phyloP scores from a whole-genome alignment of 352 stramenopile species.

The Phytophthora meadii region DNA sequence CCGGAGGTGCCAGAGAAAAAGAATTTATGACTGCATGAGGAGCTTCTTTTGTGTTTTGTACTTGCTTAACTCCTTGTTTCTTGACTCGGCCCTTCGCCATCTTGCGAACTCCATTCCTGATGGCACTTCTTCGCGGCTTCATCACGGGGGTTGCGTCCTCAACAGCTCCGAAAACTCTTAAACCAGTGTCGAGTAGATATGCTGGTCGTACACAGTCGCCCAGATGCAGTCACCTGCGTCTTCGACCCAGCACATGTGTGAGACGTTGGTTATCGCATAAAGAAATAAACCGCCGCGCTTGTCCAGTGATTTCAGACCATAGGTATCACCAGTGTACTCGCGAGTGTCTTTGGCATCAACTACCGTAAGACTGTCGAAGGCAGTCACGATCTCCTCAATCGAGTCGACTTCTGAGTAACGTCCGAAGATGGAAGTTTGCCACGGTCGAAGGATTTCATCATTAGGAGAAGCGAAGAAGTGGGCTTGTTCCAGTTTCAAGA shows the following conservation, averaged over 20 bases:
- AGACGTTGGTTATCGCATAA: constrained; percentile 26
- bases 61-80: too few species aligned
- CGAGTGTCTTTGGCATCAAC: constrained; percentile 35
- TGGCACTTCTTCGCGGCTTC: too few species aligned
- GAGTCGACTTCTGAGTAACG: constrained; percentile 42
- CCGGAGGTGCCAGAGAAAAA: constrained; percentile 5
- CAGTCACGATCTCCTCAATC: constrained; percentile 33
- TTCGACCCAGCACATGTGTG: constrained; percentile 38
- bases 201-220: constrained; percentile 33
- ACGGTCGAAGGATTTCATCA: constrained; percentile 44
- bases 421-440: constrained; percentile 46
- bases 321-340: constrained; percentile 44
- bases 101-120: too few species aligned
- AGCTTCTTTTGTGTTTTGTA: too few species aligned
- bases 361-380: constrained; percentile 38
- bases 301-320: constrained; percentile 36
- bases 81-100: too few species aligned
- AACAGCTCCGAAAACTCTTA: neutral
- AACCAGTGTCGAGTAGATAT: constrained; percentile 10
- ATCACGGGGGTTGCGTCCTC: too few species aligned
- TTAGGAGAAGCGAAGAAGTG: constrained; percentile 48
- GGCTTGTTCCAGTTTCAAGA: constrained; percentile 37
- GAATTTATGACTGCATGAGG: constrained; percentile 42
- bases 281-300: constrained; percentile 35
- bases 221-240: constrained; percentile 42